Evolutionary conservation across 2,329 filamentous ascomycete species (phyloP), one percentile per base, ranked within the genome.

Genomic region (Calonectria fujianensis): DNA sequence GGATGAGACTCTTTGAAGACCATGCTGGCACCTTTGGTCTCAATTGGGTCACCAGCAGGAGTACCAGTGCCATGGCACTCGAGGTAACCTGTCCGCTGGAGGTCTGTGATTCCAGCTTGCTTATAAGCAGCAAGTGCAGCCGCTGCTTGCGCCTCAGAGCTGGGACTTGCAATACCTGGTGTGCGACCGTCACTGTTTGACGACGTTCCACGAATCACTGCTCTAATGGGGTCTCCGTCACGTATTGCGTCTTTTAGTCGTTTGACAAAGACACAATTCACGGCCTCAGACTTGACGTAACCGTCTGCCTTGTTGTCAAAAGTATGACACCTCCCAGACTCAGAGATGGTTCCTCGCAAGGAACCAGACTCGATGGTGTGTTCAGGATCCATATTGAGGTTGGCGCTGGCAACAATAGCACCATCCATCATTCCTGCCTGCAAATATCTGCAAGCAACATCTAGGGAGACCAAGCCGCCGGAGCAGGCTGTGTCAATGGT

Each of bases 401-500:
- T 86, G 16, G 83, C 84, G 1, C 86, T 86, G 1, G 84, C 86
- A 20, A 86, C 86, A 67, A 88, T 82, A 10, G 82, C 68, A 4
- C 59, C 73, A 5, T 77, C 73, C 11, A 72, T 57, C 27, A 76
- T 27, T 4, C 72, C 52, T 13, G 74, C 67, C 27, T 74, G 72
- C 13, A 79, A 61, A 27, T 77, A 75, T 24, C 67, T 72, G 45
- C 71, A 76, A 14, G 88, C 89, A 18, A 87, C 81, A 75, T 90
- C 85, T 0, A 90, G 81, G 0, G 85, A 86, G 4, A 88, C 84
- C 27, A 90, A 80, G 37, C 85, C 86, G 20, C 85, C 85, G 4
- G 88, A 89, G 79, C 89, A 91, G 16, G 87, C 89, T 0, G 89
- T 90, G 65, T 90, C 88, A n/a, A 90, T 82, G 0, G 87, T 89